Evolutionary conservation across 2,329 filamentous ascomycete genomes (phyloP).

Genomic region (Colletotrichum spinosum): DNA sequence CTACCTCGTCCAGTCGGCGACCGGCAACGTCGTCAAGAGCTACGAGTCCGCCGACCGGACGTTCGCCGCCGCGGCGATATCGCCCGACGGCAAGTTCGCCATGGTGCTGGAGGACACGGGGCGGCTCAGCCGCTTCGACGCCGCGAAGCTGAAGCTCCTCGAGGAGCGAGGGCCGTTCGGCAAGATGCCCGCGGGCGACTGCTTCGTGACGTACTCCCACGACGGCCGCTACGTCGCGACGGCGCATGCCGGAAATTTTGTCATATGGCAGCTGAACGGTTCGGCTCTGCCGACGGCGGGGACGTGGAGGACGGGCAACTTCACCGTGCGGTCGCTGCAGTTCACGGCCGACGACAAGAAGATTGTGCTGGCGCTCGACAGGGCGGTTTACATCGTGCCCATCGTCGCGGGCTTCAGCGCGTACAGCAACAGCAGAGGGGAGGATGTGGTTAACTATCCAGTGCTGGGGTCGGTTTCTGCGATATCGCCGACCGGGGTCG

Average conservation of each 20-base stretch:
- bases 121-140: slow-evolving; percentile 7
- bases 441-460: slow-evolving; percentile 10
- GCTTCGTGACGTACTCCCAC: slow-evolving; percentile 20
- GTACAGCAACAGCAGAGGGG: not conserved
- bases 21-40: slow-evolving; percentile 4
- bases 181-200: slow-evolving; percentile 18
- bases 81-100: slow-evolving; percentile 11
- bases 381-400: slow-evolving; percentile 3
- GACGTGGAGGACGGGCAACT: slow-evolving; percentile 20
- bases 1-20: slow-evolving; percentile 8
- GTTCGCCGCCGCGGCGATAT: slow-evolving; percentile 9
- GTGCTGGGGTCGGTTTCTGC: not conserved
- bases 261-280: slow-evolving; percentile 12
- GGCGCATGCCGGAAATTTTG: slow-evolving; percentile 11
- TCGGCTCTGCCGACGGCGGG: slow-evolving; percentile 13
- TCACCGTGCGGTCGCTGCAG: slow-evolving; percentile 13
- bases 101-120: slow-evolving; percentile 19
- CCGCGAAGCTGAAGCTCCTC: slow-evolving; percentile 7
- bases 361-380: slow-evolving; percentile 6
- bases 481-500: not conserved
- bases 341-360: slow-evolving; percentile 13
- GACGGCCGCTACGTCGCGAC: slow-evolving; percentile 14
- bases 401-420: not conserved
- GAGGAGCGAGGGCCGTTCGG: slow-evolving; percentile 16
- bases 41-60: slow-evolving; percentile 14